phyloP scores from a whole-genome alignment of 768 basidiomycete genomes.

The Scleroderma bovista region DNA sequence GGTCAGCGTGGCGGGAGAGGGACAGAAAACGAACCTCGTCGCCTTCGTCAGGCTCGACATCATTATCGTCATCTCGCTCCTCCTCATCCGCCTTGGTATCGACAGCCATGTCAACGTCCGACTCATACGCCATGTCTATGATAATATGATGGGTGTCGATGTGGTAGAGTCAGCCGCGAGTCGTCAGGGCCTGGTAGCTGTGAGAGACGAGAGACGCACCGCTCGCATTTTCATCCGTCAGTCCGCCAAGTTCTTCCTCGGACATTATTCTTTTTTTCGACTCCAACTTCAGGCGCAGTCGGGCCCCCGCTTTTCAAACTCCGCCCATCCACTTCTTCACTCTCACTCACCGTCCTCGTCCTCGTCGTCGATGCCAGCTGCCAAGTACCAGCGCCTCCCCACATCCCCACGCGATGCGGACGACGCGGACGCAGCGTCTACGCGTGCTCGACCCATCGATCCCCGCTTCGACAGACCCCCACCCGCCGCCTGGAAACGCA shows the following conservation, averaged over 20 bases:
- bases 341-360: too few species aligned
- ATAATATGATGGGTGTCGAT: too few species aligned
- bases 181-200: too few species aligned
- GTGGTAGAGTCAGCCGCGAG: too few species aligned
- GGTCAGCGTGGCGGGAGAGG: conserved; percentile 4
- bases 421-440: not conserved
- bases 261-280: conserved; percentile 6
- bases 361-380: conserved; percentile 3
- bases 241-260: conserved; percentile 7
- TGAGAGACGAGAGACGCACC: too few species aligned
- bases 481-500: conserved; percentile 43
- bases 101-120: conserved; percentile 33
- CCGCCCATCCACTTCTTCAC: conserved; percentile 13
- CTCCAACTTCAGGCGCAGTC: too few species aligned
- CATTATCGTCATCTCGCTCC: conserved; percentile 36
- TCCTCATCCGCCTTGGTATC: conserved; percentile 29
- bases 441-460: conserved; percentile 7
- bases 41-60: conserved; percentile 20
- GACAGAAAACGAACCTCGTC: conserved; percentile 4
- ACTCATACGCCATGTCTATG: conserved; percentile 18
- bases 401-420: not conserved
- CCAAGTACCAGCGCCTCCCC: conserved; percentile 3
- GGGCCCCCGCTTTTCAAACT: too few species aligned
- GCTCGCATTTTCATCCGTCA: conserved; percentile 1
- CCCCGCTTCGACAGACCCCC: conserved; percentile 35